These are phyloP conservation scores for Sanghuangporus sanghuang DNA, from an alignment of 1,284 basidiomycete species.

Conservation along the genomic window DNA sequence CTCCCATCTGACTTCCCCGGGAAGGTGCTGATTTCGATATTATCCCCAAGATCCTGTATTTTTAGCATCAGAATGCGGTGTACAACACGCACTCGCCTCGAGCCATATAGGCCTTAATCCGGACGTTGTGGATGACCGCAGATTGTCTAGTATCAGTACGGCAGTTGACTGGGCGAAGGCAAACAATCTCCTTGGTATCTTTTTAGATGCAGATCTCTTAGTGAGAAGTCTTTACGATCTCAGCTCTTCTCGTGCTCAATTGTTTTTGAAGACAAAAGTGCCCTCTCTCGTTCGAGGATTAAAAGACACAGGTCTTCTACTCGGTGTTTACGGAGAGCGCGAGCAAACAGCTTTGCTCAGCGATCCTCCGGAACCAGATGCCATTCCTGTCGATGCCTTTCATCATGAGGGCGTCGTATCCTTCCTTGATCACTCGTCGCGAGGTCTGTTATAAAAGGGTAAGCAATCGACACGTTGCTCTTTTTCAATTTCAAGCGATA, in stretches of 20 bases:
- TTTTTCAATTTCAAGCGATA: not conserved
- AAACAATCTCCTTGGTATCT: conserved; percentile 92
- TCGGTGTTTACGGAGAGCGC: conserved; percentile 70
- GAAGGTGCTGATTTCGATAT: not conserved
- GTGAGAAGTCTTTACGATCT: conserved; percentile 38
- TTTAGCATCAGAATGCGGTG: conserved; percentile 85
- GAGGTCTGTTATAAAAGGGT: conserved; percentile 28
- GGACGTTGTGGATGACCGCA: conserved; percentile 45
- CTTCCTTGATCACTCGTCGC: conserved; percentile 56
- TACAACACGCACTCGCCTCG: conserved; percentile 37
- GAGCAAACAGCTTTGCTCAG: conserved; percentile 40
- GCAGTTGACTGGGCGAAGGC: conserved; percentile 92
- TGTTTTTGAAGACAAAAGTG: conserved; percentile 41
- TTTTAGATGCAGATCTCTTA: conserved; percentile 85
- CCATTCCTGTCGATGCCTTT: conserved; percentile 58
- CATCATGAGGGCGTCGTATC: conserved; percentile 56
- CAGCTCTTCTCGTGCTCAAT: conserved; percentile 6
- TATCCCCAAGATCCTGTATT: conserved; percentile 82
- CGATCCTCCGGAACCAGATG: conserved; percentile 39
- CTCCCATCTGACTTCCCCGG: not conserved
- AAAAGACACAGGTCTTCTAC: conserved; percentile 82
- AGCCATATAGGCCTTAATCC: conserved; percentile 38
- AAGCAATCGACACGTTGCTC: not conserved
- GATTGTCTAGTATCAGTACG: conserved; percentile 74
- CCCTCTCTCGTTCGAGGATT: conserved; percentile 84